Evolutionary conservation across 2,329 filamentous ascomycete genomes (phyloP), one percentile per base, ranked within the genome.

Genomic region (Blumeria hordei): DNA sequence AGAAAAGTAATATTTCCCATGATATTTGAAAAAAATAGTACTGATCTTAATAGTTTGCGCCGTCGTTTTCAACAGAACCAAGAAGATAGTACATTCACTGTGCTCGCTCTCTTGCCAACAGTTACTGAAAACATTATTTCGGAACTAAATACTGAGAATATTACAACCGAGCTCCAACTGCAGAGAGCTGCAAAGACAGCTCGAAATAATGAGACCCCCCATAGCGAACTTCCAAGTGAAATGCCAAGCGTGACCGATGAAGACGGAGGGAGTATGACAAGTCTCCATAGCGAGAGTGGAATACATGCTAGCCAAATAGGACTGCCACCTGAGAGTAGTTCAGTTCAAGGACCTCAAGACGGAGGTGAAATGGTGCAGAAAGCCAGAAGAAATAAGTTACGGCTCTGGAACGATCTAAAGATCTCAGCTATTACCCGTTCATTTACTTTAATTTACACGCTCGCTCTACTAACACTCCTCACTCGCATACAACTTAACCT

Each of bases 31-130:
- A 47, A 32, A 21, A 12, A 32, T 49, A 49, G 12, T 49, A 49
- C 18, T 49, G n/a, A 49, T 10, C 8, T 11, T 12, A 34, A 45
- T 63, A 96, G 90, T 69, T 77, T 98, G 58, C 88, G 88, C 54
- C 84, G 92, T 57, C 85, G 92, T 65, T 98, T 98, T 70, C 87
- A 96, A 68, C 92, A 98, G 69, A 98, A 98, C 68, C 92, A 98
- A 67, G 90, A 94, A 67, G 92, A 98, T 69, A 98, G 92, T 70
- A 95, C 90, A 51, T 95, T 93, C 67, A 98, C 92, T 39, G 88
- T 96, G 47, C 80, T 96, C n/a, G 92, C 90, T 34, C 79, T 98
- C 55, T 76, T 98, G 9, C 92, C 92, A 4, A 94, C 90, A 36
- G 85, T 88, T 6, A 88, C 88, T 28, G 80, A 92, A 61, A 90